phyloP scores from a whole-genome alignment of 2,329 filamentous ascomycete genomes.

The Cytospora leucostoma region DNA sequence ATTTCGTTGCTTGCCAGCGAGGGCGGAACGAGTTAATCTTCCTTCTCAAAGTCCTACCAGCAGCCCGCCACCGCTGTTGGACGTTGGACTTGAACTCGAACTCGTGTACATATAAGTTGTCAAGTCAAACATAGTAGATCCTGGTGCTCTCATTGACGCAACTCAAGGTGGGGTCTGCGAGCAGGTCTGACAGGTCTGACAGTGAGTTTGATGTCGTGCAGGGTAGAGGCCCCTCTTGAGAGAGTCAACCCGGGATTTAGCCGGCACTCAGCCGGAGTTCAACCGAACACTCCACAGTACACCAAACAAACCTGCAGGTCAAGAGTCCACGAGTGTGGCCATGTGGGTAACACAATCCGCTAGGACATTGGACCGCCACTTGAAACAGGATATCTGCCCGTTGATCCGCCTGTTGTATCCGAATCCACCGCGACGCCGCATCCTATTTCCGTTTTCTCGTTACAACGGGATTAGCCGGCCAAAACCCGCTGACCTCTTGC shows the following conservation, averaged over 20 bases:
- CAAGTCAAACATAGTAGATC: too few relatives aligned
- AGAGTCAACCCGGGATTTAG: background rate
- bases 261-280: slow-evolving; percentile 24
- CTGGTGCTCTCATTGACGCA: too few relatives aligned
- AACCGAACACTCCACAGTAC: slow-evolving; percentile 14
- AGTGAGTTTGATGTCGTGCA: background rate
- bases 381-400: slow-evolving; percentile 3
- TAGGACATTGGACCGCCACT: slow-evolving; percentile 7
- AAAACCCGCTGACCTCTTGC: background rate
- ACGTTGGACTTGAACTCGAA: too few relatives aligned
- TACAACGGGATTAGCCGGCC: background rate
- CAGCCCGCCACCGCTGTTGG: too few relatives aligned
- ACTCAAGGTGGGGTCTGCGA: too few relatives aligned
- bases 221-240: background rate
- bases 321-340: background rate
- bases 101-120: too few relatives aligned
- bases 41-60: too few relatives aligned
- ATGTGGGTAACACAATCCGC: slow-evolving; percentile 4
- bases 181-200: background rate
- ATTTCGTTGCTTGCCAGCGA: too few relatives aligned
- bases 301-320: too few relatives aligned
- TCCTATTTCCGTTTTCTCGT: background rate
- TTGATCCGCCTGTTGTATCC: background rate
- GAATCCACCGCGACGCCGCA: background rate
- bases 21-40: too few relatives aligned